Evolutionary conservation across 306 rosid genomes (phyloP).

Genomic region (Crotalaria pallida): DNA sequence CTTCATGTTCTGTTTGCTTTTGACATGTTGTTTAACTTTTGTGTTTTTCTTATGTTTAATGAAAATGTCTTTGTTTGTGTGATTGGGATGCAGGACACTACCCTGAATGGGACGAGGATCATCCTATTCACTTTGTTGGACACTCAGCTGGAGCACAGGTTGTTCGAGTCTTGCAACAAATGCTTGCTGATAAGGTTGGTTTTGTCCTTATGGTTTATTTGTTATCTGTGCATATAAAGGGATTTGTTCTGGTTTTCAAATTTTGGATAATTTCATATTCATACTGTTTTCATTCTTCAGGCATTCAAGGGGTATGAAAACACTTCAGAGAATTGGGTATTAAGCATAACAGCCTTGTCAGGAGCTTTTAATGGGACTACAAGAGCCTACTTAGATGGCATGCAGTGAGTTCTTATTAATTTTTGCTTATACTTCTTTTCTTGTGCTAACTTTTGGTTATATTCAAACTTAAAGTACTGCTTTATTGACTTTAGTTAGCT

Average conservation of each 20-base stretch:
- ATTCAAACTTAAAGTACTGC: neutral
- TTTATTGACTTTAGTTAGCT: neutral
- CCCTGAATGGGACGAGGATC: conserved; percentile 98
- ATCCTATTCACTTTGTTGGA: conserved; percentile 91
- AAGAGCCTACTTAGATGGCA: conserved; percentile 87
- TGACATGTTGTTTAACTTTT: neutral
- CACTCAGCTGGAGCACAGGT: conserved; percentile 98
- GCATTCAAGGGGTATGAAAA: conserved; percentile 72
- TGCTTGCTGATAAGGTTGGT: conserved; percentile 94
- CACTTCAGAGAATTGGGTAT: conserved; percentile 80
- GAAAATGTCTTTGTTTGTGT: conserved; percentile 15
- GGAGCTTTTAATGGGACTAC: conserved; percentile 99
- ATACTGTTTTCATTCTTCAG: conserved; percentile 45
- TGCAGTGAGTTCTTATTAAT: conserved; percentile 67
- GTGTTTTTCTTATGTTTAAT: neutral
- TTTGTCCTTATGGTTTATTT: conserved; percentile 19
- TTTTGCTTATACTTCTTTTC: neutral
- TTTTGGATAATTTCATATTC: conserved; percentile 17
- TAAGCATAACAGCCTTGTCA: conserved; percentile 76
- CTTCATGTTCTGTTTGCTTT: conserved; percentile 12
- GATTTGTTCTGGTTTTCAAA: neutral
- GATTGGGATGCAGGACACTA: conserved; percentile 63
- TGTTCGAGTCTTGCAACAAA: conserved; percentile 88
- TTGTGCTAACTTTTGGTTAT: conserved; percentile 9
- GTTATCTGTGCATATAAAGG: neutral